These are phyloP conservation scores for Passalora sequoiae DNA, from an alignment of 2,329 filamentous ascomycete species.

Conservation along the genomic window DNA sequence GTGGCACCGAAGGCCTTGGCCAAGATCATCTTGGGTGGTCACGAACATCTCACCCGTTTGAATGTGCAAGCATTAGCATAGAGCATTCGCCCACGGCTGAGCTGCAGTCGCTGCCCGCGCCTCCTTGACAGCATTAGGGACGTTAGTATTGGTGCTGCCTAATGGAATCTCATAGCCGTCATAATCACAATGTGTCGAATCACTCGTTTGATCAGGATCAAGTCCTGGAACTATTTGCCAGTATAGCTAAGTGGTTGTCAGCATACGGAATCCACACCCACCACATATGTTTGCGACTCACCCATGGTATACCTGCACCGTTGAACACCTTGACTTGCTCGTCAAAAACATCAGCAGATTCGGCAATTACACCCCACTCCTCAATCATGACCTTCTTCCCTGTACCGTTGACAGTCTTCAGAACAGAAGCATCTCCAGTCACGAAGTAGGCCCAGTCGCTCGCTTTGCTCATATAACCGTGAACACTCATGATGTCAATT, in stretches of 20 bases:
- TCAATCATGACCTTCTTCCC: neutral
- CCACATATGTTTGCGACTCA: neutral
- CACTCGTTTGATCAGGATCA: neutral
- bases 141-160: neutral
- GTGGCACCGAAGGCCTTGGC: no score
- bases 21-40: no score
- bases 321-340: neutral
- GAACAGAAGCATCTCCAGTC: neutral
- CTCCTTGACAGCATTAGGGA: neutral
- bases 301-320: neutral
- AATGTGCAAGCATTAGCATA: no score
- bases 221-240: neutral
- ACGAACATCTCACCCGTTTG: no score
- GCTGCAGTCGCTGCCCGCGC: no score
- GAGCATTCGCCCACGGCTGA: no score
- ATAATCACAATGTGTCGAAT: neutral
- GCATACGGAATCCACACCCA: neutral
- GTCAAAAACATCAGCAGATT: neutral
- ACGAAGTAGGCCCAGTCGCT: neutral
- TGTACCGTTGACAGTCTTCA: neutral
- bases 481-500: neutral
- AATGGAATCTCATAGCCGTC: neutral
- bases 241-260: neutral
- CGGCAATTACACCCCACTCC: neutral
- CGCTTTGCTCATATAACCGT: conserved; percentile 1